phyloP scores from a whole-genome alignment of 768 basidiomycete genomes.

The Lactarius hengduanensis region DNA sequence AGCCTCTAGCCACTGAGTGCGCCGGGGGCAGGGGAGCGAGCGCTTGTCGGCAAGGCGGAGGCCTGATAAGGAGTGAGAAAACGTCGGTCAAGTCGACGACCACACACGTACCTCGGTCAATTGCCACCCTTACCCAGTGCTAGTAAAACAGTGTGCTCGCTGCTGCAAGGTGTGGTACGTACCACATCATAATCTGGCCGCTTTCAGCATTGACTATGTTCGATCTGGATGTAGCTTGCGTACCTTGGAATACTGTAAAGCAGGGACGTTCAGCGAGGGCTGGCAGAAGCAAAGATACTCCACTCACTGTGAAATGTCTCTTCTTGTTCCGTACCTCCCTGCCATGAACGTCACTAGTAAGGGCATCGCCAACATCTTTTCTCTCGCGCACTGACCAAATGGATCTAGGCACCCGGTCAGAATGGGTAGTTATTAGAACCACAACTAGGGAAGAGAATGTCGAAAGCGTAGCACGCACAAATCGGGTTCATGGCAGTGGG shows the following conservation, averaged over 20 bases:
- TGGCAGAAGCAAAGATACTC: background rate
- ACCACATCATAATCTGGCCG: constrained; percentile 86
- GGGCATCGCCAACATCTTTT: constrained; percentile 26
- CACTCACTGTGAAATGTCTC: constrained; percentile 77
- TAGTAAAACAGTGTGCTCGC: constrained; percentile 4
- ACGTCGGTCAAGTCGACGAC: background rate
- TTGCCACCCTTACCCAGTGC: constrained; percentile 68
- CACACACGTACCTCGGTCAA: constrained; percentile 68
- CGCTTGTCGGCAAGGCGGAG: constrained; percentile 94
- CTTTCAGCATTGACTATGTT: constrained; percentile 1
- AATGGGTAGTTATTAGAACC: constrained; percentile 1
- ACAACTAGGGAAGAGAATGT: constrained; percentile 4
- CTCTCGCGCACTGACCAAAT: constrained; percentile 63
- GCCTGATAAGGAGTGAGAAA: constrained; percentile 38
- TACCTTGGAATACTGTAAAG: constrained; percentile 73
- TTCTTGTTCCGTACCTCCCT: constrained; percentile 91
- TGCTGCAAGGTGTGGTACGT: constrained; percentile 30
- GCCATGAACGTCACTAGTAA: constrained; percentile 29
- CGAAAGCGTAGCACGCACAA: constrained; percentile 49
- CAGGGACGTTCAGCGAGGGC: background rate
- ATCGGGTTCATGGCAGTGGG: constrained; percentile 71
- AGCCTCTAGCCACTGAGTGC: constrained; percentile 66
- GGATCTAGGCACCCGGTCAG: constrained; percentile 49
- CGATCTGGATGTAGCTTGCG: constrained; percentile 25
- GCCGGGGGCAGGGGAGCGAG: constrained; percentile 80